phyloP scores from a whole-genome alignment of 169 alveolate genomes.

The Plasmodium relictum region DNA sequence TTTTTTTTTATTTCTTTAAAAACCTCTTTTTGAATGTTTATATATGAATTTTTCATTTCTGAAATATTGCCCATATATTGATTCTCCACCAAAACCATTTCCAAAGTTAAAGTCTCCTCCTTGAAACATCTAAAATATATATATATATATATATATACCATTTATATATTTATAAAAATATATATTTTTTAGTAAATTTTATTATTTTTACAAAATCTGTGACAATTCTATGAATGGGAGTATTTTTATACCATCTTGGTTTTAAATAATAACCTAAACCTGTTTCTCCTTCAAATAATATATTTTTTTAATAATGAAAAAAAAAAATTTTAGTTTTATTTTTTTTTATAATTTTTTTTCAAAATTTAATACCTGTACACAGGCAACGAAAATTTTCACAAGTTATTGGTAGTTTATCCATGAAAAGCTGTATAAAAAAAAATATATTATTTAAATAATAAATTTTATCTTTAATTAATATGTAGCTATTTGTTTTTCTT shows the following conservation, averaged over 20 bases:
- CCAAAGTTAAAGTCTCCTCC: conserved; percentile 92
- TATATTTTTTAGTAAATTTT: not conserved
- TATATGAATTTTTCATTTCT: conserved; percentile 87
- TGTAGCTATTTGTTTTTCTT: not conserved
- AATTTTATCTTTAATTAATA: not conserved
- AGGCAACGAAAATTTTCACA: conserved; percentile 93
- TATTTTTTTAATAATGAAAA: conserved; percentile 6
- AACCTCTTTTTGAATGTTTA: conserved; percentile 88
- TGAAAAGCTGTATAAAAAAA: conserved; percentile 82
- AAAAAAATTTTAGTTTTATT: not conserved
- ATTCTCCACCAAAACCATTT: conserved; percentile 91
- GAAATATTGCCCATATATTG: conserved; percentile 90
- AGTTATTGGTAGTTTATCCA: conserved; percentile 90
- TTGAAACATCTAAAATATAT: conserved; percentile 86
- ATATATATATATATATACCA: not conserved
- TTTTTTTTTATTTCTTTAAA: conserved; percentile 1
- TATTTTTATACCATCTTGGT: conserved; percentile 90
- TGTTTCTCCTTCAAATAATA: conserved; percentile 83
- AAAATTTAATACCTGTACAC: conserved; percentile 88
- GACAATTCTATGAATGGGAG: conserved; percentile 87
- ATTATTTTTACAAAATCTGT: conserved; percentile 83
- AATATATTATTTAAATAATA: not conserved
- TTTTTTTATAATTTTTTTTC: not conserved
- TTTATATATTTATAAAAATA: not conserved
- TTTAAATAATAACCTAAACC: conserved; percentile 89